These are phyloP conservation scores for Coriaria nepalensis DNA, from an alignment of 306 rosid genomes.

Conservation along the genomic window DNA sequence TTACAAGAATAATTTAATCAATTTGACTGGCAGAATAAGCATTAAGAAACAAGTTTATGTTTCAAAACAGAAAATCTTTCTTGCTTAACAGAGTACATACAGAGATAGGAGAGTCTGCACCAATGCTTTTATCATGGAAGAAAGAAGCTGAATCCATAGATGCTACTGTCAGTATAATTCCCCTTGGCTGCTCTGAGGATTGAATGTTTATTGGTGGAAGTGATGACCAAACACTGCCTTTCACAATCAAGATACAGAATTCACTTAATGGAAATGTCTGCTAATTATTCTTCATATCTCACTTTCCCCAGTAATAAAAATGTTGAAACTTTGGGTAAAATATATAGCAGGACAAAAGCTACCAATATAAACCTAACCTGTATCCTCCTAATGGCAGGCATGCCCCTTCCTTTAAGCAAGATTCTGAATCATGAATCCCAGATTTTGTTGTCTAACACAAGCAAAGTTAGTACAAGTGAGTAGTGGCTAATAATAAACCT, in stretches of 20 bases:
- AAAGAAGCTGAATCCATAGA: slow-evolving; percentile 97
- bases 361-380: slow-evolving; percentile 46
- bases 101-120: slow-evolving; percentile 88
- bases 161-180: slow-evolving; percentile 51
- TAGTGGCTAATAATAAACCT: slow-evolving; percentile 7
- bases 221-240: slow-evolving; percentile 98
- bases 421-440: slow-evolving; percentile 63
- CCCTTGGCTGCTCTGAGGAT: slow-evolving; percentile 41
- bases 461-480: slow-evolving; percentile 12
- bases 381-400: slow-evolving; percentile 98
- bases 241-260: slow-evolving; percentile 27
- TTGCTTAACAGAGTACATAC: slow-evolving; percentile 31
- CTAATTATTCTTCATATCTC: no score
- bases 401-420: slow-evolving; percentile 61
- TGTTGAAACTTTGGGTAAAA: neutral
- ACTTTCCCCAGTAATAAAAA: no score
- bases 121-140: slow-evolving; percentile 75
- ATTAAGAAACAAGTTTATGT: neutral
- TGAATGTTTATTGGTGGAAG: slow-evolving; percentile 71
- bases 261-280: slow-evolving; percentile 13
- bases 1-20: slow-evolving; percentile 12
- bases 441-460: slow-evolving; percentile 63
- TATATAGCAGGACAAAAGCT: slow-evolving; percentile 1
- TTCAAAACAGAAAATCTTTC: neutral
- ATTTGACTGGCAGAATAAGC: slow-evolving; percentile 10